phyloP scores from a whole-genome alignment of 257 asterid genomes.

The Solanum sparsipilum region DNA sequence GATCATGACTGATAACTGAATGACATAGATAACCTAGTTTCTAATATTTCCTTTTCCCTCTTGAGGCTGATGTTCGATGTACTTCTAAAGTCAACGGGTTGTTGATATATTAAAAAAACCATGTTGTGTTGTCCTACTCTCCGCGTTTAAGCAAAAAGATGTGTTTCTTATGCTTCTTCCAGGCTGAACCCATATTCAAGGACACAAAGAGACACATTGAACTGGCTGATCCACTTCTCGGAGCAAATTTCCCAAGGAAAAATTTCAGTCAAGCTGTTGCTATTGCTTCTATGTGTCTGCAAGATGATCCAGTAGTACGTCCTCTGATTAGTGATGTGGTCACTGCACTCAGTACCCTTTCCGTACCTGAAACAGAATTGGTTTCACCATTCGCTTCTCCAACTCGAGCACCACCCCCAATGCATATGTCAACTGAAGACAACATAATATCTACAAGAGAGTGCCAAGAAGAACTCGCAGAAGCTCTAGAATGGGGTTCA shows the following conservation, averaged over 20 bases:
- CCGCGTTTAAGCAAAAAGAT: background rate
- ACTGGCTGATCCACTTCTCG: slow-evolving; percentile 59
- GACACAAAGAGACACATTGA: slow-evolving; percentile 43
- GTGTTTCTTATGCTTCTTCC: background rate
- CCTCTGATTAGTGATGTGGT: slow-evolving; percentile 82
- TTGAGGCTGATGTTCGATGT: background rate
- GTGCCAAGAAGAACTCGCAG: slow-evolving; percentile 56
- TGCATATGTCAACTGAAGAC: background rate
- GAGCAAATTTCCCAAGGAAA: slow-evolving; percentile 48
- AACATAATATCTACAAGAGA: slow-evolving; percentile 13
- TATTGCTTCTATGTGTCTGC: slow-evolving; percentile 74
- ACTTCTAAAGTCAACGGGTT: background rate
- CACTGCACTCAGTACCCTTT: slow-evolving; percentile 70
- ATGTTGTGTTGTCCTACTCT: background rate
- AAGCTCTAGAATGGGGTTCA: slow-evolving; percentile 86
- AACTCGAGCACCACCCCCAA: background rate
- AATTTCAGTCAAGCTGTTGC: slow-evolving; percentile 69
- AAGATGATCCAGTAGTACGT: slow-evolving; percentile 51
- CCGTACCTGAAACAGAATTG: slow-evolving; percentile 24
- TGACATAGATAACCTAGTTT: background rate
- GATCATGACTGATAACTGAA: background rate
- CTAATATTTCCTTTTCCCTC: background rate
- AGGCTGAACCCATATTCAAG: slow-evolving; percentile 67
- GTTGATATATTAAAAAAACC: background rate
- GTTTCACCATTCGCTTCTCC: slow-evolving; percentile 9